Evolutionary conservation across 768 basidiomycete genomes (phyloP).

Genomic region (Collybia mongolica): DNA sequence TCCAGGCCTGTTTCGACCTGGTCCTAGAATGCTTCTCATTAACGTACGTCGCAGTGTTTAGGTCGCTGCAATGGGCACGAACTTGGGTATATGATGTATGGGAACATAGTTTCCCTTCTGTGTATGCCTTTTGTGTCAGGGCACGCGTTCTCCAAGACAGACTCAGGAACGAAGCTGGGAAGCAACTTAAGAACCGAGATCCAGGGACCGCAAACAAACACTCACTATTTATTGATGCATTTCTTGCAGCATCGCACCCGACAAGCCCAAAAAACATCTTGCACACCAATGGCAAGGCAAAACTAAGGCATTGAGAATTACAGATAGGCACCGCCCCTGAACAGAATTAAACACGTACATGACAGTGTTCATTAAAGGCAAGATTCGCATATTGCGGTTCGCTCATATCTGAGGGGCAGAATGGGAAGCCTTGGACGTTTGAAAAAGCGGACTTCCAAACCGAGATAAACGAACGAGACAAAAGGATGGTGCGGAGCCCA

Average conservation of each 20-base stretch:
- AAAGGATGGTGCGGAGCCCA: slow-evolving; percentile 31
- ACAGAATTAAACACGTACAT: slow-evolving; percentile 9
- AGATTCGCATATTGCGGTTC: slow-evolving; percentile 36
- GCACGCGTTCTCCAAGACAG: slow-evolving; percentile 21
- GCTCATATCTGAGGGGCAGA: slow-evolving; percentile 32
- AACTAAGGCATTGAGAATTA: slow-evolving; percentile 20
- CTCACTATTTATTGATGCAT: slow-evolving; percentile 32
- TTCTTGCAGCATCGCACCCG: slow-evolving; percentile 34
- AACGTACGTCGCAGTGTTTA: not conserved
- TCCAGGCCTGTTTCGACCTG: slow-evolving; percentile 9
- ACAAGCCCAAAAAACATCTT: slow-evolving; percentile 33
- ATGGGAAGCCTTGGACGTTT: slow-evolving; percentile 27
- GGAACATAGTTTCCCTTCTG: slow-evolving; percentile 28
- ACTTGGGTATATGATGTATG: slow-evolving; percentile 22
- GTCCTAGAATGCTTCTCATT: slow-evolving; percentile 8
- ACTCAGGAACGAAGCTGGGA: slow-evolving; percentile 28
- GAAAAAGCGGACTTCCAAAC: slow-evolving; percentile 27
- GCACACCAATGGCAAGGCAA: slow-evolving; percentile 27
- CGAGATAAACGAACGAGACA: slow-evolving; percentile 25
- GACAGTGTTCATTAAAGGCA: slow-evolving; percentile 26
- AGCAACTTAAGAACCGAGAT: not conserved
- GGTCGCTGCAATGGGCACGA: slow-evolving; percentile 8
- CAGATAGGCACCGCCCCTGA: not conserved
- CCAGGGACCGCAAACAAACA: not conserved
- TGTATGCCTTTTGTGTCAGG: slow-evolving; percentile 22